Evolutionary conservation across 2,329 filamentous ascomycete species (phyloP).

Genomic region (Catunica adiposa): DNA sequence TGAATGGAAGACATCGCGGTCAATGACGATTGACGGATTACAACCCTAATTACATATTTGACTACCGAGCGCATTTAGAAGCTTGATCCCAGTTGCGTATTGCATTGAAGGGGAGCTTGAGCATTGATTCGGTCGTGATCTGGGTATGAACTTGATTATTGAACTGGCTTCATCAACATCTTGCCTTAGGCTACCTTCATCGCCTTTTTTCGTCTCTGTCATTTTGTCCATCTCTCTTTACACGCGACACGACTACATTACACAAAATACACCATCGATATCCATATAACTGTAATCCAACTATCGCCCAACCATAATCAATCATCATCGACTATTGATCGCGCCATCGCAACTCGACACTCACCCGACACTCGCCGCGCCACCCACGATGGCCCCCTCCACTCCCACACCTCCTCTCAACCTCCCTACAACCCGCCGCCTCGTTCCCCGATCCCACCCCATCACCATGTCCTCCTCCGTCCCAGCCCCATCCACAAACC

Average conservation of each 20-base stretch:
- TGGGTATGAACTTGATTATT: too few species aligned
- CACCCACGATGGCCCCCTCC: background rate
- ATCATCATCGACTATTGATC: background rate
- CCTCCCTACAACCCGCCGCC: background rate
- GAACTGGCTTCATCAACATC: too few species aligned
- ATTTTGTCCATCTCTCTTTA: too few species aligned
- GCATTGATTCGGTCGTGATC: background rate
- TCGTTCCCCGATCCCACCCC: background rate
- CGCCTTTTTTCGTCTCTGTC: too few species aligned
- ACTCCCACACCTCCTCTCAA: background rate
- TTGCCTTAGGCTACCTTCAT: too few species aligned
- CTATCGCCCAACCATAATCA: background rate
- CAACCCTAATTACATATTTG: background rate
- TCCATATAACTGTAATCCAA: too few species aligned
- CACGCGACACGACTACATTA: too few species aligned
- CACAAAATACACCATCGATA: too few species aligned
- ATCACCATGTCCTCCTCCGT: conserved; percentile 10
- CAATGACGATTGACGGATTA: background rate
- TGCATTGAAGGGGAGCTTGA: background rate
- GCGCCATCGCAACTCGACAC: background rate
- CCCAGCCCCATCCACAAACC: conserved; percentile 1
- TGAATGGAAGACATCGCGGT: too few species aligned
- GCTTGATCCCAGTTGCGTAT: too few species aligned
- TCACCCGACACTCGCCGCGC: background rate
- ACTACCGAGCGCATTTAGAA: too few species aligned